phyloP scores from a whole-genome alignment of 2,329 filamentous ascomycete genomes.

The Aspergillus tubingensis region DNA sequence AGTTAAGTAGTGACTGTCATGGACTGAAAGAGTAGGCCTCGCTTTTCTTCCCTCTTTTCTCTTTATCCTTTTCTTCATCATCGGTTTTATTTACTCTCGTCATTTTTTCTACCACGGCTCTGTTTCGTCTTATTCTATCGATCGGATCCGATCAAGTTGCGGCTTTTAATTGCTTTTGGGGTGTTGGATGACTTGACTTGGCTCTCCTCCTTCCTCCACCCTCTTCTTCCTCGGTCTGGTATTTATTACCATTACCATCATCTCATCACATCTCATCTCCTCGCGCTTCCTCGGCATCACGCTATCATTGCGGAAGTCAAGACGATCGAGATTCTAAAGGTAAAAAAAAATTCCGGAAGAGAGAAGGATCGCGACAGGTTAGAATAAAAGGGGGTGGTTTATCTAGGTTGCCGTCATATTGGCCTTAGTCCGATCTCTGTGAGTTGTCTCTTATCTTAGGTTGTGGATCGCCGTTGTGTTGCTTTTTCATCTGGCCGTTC shows the following conservation, averaged over 20 bases:
- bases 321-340: not conserved
- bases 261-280: not conserved
- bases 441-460: constrained; percentile 2
- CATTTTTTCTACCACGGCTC: not conserved
- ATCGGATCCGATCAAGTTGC: not conserved
- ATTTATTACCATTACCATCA: no score
- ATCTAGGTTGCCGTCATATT: not conserved
- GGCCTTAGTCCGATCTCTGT: not conserved
- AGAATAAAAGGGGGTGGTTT: not conserved
- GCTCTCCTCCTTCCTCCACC: not conserved
- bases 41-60: not conserved
- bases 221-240: no score
- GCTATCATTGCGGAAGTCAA: not conserved
- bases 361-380: not conserved
- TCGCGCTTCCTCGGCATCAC: not conserved
- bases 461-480: not conserved
- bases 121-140: not conserved
- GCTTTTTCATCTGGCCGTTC: not conserved
- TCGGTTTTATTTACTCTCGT: no score
- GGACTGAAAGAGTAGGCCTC: not conserved
- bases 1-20: not conserved
- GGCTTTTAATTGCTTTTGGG: not conserved
- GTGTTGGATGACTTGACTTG: not conserved
- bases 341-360: not conserved
- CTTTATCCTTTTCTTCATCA: not conserved